Conservation (phyloP, 2,329 filamentous ascomycete species). For the Pleomassaria siparia region DNA sequence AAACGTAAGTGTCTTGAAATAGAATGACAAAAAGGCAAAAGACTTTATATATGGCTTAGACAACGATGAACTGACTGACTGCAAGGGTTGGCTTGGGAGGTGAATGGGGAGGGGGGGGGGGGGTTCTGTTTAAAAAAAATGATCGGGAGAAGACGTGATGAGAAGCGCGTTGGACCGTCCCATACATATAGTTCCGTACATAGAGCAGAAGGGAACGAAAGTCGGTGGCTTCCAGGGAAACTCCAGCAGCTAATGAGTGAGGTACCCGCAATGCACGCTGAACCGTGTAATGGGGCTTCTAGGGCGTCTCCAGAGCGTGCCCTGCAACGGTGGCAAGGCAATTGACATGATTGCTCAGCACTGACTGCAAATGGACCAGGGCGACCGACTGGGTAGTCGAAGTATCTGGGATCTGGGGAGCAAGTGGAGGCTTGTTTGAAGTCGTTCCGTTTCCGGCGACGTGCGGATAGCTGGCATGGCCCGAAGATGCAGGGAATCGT, state of each 20-base stretch:
- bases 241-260: slow-evolving; percentile 11
- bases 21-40: background rate
- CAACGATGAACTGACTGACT: slow-evolving; percentile 8
- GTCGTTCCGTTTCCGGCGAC: slow-evolving; percentile 16
- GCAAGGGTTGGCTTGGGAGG: slow-evolving; percentile 4
- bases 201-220: background rate
- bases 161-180: slow-evolving; percentile 16
- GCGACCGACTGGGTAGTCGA: slow-evolving; percentile 18
- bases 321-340: slow-evolving; percentile 13
- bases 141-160: slow-evolving; percentile 10
- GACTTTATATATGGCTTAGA: background rate
- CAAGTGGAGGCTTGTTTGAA: slow-evolving; percentile 17
- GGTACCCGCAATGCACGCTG: slow-evolving; percentile 12
- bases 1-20: background rate
- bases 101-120: too few species aligned
- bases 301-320: slow-evolving; percentile 5
- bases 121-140: slow-evolving; percentile 6
- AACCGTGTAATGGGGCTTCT: slow-evolving; percentile 12
- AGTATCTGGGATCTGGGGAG: slow-evolving; percentile 10
- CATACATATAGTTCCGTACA: slow-evolving; percentile 14
- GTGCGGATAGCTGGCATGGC: slow-evolving; percentile 17
- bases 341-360: slow-evolving; percentile 12
- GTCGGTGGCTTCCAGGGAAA: background rate
- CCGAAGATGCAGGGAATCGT: slow-evolving; percentile 23
- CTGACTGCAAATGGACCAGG: slow-evolving; percentile 8